These are phyloP conservation scores for Penicillium tannophilum DNA, from an alignment of 495 filamentous ascomycete species.

Conservation along the genomic window DNA sequence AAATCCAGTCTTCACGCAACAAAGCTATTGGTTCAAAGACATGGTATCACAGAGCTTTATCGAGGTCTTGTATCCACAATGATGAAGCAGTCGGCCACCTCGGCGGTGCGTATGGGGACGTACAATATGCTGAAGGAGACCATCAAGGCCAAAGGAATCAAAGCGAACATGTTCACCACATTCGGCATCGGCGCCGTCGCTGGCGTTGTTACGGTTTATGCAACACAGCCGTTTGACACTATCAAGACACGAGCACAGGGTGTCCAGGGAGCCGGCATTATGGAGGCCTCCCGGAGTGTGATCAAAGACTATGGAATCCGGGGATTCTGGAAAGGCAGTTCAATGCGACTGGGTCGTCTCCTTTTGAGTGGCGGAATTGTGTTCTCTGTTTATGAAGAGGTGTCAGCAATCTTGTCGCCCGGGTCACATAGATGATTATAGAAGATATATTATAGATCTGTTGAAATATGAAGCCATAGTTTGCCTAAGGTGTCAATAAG, in stretches of 20 bases:
- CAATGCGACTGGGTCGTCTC: slow-evolving; percentile 65
- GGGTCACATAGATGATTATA: background rate
- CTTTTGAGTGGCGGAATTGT: slow-evolving; percentile 67
- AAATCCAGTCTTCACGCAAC: slow-evolving; percentile 54
- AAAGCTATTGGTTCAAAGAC: slow-evolving; percentile 44
- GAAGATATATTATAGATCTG: background rate
- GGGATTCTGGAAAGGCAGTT: slow-evolving; percentile 68
- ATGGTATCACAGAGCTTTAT: slow-evolving; percentile 58
- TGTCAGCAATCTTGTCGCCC: slow-evolving; percentile 24
- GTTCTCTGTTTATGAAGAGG: slow-evolving; percentile 65
- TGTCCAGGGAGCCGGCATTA: slow-evolving; percentile 49
- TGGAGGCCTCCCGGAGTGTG: slow-evolving; percentile 55
- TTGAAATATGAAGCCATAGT: too few relatives aligned
- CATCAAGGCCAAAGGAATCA: slow-evolving; percentile 44
- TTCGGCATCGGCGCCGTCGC: slow-evolving; percentile 65
- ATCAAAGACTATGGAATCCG: slow-evolving; percentile 56
- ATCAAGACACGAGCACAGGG: slow-evolving; percentile 67
- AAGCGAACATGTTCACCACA: slow-evolving; percentile 48
- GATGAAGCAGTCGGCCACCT: slow-evolving; percentile 67
- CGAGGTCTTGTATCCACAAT: slow-evolving; percentile 63
- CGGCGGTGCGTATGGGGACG: slow-evolving; percentile 64
- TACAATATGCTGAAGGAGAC: slow-evolving; percentile 70
- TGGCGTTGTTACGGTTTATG: slow-evolving; percentile 60
- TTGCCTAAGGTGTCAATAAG: background rate
- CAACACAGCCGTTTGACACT: slow-evolving; percentile 68